A percentile compares a stretch with the other conserved stretches of the same genome.
phyloP scores from a whole-genome alignment of 331 rosid genomes.

The Dryas integrifolia region DNA sequence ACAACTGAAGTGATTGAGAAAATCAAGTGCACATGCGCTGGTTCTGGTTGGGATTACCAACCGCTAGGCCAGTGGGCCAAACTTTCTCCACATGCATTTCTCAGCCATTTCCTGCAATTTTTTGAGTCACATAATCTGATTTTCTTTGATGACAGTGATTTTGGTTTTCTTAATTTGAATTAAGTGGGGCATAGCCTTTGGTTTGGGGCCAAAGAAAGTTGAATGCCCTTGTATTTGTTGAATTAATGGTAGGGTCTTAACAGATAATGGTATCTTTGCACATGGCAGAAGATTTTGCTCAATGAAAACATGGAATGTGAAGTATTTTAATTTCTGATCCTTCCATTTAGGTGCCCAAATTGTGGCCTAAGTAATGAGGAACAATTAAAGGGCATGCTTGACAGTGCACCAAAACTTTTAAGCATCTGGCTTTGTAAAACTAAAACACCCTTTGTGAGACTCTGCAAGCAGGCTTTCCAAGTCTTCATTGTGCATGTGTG shows the following conservation, averaged over 20 bases:
- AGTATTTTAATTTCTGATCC: not conserved
- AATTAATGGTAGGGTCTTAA: conserved; percentile 34
- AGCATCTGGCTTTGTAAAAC: conserved; percentile 9
- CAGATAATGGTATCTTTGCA: conserved; percentile 40
- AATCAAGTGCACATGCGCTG: conserved; percentile 68
- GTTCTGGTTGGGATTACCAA: conserved; percentile 56
- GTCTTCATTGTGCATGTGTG: conserved; percentile 12
- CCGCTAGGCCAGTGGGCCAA: conserved; percentile 42
- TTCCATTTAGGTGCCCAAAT: no score
- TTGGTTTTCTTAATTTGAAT: not conserved
- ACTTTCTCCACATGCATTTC: conserved; percentile 37
- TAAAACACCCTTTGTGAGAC: not conserved
- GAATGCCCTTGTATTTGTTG: conserved; percentile 25
- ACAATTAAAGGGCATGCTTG: not conserved
- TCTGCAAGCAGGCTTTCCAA: not conserved
- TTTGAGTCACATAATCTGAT: not conserved
- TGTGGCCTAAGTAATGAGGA: no score
- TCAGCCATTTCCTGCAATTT: conserved; percentile 17
- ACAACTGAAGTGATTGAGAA: conserved; percentile 36
- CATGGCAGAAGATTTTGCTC: conserved; percentile 31
- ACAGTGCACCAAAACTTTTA: conserved; percentile 1
- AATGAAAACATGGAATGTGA: not conserved
- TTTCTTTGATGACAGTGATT: not conserved
- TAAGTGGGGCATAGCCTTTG: not conserved
- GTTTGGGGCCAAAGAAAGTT: conserved; percentile 27